phyloP scores from a whole-genome alignment of 306 rosid species.

The Ceratonia siliqua region DNA sequence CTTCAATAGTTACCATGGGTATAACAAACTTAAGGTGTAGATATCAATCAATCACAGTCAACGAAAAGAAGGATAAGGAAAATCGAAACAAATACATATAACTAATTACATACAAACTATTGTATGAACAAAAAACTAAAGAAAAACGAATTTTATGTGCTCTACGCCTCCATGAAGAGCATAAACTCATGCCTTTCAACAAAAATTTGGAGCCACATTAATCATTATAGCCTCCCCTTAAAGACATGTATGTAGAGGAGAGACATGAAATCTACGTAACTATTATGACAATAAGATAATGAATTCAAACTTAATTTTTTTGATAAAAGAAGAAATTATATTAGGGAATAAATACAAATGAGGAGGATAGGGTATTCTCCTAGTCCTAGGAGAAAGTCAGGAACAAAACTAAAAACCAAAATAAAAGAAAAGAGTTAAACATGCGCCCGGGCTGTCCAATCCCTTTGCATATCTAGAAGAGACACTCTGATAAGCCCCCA shows the following conservation, averaged over 20 bases:
- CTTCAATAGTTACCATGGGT: conserved; percentile 5
- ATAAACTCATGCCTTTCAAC: neutral
- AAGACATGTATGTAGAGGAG: neutral
- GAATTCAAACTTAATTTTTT: neutral
- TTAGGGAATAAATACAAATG: too few species aligned
- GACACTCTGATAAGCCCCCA: too few species aligned
- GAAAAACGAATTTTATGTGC: neutral
- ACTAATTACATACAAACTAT: neutral
- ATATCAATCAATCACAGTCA: neutral
- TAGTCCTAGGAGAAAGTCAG: too few species aligned
- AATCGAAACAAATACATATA: neutral
- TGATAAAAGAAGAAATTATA: too few species aligned
- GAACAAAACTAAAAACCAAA: too few species aligned
- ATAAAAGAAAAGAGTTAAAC: too few species aligned
- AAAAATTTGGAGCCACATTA: neutral
- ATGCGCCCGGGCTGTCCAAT: too few species aligned
- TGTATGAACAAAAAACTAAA: neutral
- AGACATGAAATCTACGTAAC: neutral
- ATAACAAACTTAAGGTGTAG: neutral
- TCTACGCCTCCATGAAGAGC: neutral
- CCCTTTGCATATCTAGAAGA: too few species aligned
- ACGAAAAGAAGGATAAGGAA: neutral
- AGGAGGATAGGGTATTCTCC: too few species aligned
- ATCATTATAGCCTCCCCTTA: neutral
- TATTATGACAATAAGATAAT: neutral